Percentiles rank a stretch among this genome's conserved stretches.
These are phyloP conservation scores for Penicillium parvum DNA, from an alignment of 495 filamentous ascomycete species.

Conservation along the genomic window DNA sequence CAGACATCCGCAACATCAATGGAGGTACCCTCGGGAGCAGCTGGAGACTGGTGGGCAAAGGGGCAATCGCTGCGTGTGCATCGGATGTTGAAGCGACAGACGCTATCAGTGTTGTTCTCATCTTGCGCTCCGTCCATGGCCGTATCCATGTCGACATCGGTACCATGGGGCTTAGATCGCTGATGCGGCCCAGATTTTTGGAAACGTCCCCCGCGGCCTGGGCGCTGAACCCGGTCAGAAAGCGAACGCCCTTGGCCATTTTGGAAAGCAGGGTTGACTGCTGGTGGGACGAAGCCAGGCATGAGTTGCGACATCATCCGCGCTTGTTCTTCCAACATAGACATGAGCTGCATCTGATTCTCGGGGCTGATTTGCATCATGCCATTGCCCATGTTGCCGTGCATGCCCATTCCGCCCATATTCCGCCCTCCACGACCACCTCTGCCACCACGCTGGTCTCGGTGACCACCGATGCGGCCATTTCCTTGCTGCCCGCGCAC, in stretches of 20 bases:
- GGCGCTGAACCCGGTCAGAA: constrained; percentile 69
- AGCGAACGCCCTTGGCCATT: constrained; percentile 60
- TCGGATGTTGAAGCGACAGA: constrained; percentile 80
- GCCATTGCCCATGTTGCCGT: constrained; percentile 38
- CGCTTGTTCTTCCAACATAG: constrained; percentile 85
- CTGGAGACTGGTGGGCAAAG: constrained; percentile 92
- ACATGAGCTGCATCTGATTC: constrained; percentile 74
- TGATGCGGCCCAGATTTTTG: constrained; percentile 31
- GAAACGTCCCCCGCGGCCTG: constrained; percentile 35
- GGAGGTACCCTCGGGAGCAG: constrained; percentile 73
- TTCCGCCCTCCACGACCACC: constrained; percentile 43
- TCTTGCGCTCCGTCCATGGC: constrained; percentile 41
- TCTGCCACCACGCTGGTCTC: constrained; percentile 69
- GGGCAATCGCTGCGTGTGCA: constrained; percentile 88
- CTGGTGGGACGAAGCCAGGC: constrained; percentile 44
- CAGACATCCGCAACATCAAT: constrained; percentile 79
- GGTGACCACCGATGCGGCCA: constrained; percentile 74
- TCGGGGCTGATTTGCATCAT: constrained; percentile 58
- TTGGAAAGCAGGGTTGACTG: constrained; percentile 53
- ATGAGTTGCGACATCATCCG: constrained; percentile 73
- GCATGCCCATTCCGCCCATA: constrained; percentile 48
- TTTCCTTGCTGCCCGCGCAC: constrained; percentile 67
- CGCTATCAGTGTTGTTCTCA: constrained; percentile 46
- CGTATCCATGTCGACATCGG: constrained; percentile 42
- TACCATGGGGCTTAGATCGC: constrained; percentile 15